These are phyloP conservation scores for Aureobasidium lini DNA, from an alignment of 2,329 filamentous ascomycete genomes.

Conservation along the genomic window DNA sequence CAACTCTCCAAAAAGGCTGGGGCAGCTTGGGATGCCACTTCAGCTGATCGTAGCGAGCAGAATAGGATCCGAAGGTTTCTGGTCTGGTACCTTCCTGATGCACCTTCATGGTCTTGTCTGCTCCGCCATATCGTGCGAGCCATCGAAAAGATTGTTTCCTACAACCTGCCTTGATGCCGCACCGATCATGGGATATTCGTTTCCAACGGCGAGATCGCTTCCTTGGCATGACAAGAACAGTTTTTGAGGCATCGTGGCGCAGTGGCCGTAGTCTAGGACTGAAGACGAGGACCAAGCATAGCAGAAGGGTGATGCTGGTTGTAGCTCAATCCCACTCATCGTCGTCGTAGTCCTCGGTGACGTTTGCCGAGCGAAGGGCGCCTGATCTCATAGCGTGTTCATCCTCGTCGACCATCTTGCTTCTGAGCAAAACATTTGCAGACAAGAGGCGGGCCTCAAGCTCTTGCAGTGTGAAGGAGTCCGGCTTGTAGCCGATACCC, in stretches of 20 bases:
- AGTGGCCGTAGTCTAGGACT: background rate
- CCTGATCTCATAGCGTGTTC: conserved; percentile 28
- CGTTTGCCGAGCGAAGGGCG: background rate
- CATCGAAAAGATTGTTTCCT: too few species aligned
- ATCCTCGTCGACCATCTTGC: conserved; percentile 43
- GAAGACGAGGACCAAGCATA: background rate
- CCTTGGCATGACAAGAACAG: too few species aligned
- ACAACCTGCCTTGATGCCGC: background rate
- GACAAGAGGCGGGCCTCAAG: conserved; percentile 46
- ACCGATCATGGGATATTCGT: too few species aligned
- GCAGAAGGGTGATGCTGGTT: background rate
- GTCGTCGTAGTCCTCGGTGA: conserved; percentile 29
- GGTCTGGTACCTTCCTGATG: too few species aligned
- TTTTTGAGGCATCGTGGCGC: background rate
- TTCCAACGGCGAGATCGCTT: background rate
- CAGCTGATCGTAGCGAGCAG: too few species aligned
- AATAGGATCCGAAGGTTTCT: too few species aligned
- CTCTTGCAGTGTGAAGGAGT: conserved; percentile 48
- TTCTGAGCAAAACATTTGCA: conserved; percentile 45
- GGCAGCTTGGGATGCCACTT: too few species aligned
- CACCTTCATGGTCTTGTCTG: too few species aligned
- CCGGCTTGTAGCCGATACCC: conserved; percentile 45
- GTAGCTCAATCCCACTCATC: conserved; percentile 44
- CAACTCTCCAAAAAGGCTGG: too few species aligned
- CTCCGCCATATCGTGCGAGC: too few species aligned